Percentiles rank a stretch among this genome's conserved stretches.
phyloP scores from a whole-genome alignment of 2,329 filamentous ascomycete genomes.

The Beauveria medogensis region DNA sequence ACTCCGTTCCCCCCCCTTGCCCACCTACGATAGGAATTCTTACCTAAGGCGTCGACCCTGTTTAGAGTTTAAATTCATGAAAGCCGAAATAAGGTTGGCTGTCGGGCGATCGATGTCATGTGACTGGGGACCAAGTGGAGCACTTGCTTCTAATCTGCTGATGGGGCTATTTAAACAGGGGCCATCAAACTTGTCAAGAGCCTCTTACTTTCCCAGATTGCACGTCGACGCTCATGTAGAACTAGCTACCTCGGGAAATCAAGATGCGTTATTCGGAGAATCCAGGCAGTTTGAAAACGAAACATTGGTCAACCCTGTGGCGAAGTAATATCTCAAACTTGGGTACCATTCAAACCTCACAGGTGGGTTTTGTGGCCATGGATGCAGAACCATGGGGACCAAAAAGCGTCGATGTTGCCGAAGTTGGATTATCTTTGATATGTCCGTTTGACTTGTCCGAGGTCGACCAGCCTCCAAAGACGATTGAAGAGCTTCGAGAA shows the following conservation, averaged over 20 bases:
- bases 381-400: neutral
- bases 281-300: neutral
- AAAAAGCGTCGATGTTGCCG: neutral
- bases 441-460: neutral
- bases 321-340: neutral
- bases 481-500: neutral
- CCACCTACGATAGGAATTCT: too few relatives aligned
- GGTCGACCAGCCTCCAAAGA: neutral
- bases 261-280: neutral
- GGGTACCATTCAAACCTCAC: neutral
- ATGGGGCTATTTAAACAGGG: too few relatives aligned
- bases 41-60: too few relatives aligned
- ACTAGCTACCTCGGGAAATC: neutral
- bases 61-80: too few relatives aligned
- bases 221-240: neutral
- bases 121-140: too few relatives aligned
- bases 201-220: neutral
- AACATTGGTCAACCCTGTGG: constrained; percentile 2
- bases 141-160: too few relatives aligned
- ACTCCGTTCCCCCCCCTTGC: too few relatives aligned
- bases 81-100: too few relatives aligned
- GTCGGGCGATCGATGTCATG: too few relatives aligned
- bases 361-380: neutral
- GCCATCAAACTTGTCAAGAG: neutral
- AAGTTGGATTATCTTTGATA: constrained; percentile 4